A percentile compares a stretch with the other conserved stretches of the same genome.
Conservation (phyloP, 352 stramenopile species). For the Pythium biforme region DNA sequence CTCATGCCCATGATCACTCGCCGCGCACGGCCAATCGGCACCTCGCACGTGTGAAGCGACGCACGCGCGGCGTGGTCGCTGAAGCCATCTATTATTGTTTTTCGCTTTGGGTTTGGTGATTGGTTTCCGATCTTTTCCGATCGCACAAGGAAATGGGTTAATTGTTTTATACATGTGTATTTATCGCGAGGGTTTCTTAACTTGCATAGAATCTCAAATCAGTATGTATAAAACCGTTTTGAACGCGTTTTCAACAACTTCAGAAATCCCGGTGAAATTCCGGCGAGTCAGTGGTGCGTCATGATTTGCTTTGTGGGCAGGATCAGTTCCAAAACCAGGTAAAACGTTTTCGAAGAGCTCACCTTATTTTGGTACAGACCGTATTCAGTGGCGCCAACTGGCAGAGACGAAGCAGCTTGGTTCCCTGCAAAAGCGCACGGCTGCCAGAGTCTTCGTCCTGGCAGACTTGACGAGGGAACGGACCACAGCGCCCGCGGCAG, state of each 20-base stretch:
- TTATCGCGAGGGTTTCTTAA: conserved; percentile 17
- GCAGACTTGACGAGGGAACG: neutral
- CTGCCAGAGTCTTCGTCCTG: neutral
- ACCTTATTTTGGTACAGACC: conserved; percentile 12
- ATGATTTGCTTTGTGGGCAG: conserved; percentile 6
- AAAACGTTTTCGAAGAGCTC: neutral
- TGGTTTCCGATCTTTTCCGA: conserved; percentile 4
- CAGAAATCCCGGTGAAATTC: conserved; percentile 1
- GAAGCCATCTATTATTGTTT: neutral
- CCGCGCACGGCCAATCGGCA: conserved; percentile 2
- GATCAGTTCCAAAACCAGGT: conserved; percentile 18
- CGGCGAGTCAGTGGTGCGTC: conserved; percentile 6
- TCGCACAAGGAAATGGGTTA: conserved; percentile 8
- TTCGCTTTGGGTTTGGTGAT: neutral
- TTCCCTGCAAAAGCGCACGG: too few relatives aligned
- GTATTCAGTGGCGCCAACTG: conserved; percentile 23
- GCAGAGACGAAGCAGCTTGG: conserved; percentile 23
- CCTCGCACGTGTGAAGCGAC: conserved; percentile 12
- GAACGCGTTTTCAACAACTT: conserved; percentile 17
- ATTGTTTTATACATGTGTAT: conserved; percentile 29
- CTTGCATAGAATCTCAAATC: neutral
- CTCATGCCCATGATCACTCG: conserved; percentile 64
- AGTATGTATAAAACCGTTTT: conserved; percentile 1
- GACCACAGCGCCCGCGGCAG: neutral
- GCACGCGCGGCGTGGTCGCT: too few relatives aligned